phyloP scores from a whole-genome alignment of 768 basidiomycete species.

The Termitomyces sp. region DNA sequence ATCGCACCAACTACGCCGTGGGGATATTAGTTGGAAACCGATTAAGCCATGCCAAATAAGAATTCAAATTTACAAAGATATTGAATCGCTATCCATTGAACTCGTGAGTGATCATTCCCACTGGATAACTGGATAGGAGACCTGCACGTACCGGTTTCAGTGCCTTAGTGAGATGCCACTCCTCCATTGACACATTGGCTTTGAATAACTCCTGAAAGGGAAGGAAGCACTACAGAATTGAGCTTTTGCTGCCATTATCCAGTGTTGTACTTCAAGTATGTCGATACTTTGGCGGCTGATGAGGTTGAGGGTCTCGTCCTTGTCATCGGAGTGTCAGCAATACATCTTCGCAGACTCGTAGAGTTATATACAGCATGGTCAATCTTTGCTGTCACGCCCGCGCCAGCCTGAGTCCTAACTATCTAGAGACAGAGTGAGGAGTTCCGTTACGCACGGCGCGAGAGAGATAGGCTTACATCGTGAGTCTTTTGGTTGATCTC shows the following conservation, averaged over 20 bases:
- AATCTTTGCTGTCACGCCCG: conserved; percentile 96
- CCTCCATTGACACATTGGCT: conserved; percentile 81
- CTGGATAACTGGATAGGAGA: not conserved
- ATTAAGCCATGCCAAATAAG: not conserved
- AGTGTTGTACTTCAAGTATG: conserved; percentile 72
- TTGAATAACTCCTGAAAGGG: conserved; percentile 70
- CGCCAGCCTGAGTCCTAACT: conserved; percentile 91
- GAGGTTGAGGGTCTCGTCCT: conserved; percentile 89
- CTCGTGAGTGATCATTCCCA: not conserved
- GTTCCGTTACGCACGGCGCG: not conserved
- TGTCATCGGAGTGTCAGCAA: conserved; percentile 93
- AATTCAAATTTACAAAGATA: conserved; percentile 16
- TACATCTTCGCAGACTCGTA: conserved; percentile 92
- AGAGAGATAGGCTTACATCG: conserved; percentile 46
- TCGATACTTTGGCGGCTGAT: conserved; percentile 93
- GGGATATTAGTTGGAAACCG: not conserved
- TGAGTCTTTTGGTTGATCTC: conserved; percentile 94
- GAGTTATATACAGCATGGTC: conserved; percentile 96
- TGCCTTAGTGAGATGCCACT: conserved; percentile 89
- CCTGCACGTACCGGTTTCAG: conserved; percentile 63
- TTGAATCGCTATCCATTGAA: conserved; percentile 21
- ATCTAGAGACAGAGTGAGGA: conserved; percentile 39
- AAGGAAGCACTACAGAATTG: not conserved
- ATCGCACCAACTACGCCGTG: too few relatives aligned
- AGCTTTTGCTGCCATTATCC: not conserved